A percentile compares a stretch with the other conserved stretches of the same genome.
phyloP scores from a whole-genome alignment of 202 grass and related monocot species.

The Schoenoplectus triqueter region DNA sequence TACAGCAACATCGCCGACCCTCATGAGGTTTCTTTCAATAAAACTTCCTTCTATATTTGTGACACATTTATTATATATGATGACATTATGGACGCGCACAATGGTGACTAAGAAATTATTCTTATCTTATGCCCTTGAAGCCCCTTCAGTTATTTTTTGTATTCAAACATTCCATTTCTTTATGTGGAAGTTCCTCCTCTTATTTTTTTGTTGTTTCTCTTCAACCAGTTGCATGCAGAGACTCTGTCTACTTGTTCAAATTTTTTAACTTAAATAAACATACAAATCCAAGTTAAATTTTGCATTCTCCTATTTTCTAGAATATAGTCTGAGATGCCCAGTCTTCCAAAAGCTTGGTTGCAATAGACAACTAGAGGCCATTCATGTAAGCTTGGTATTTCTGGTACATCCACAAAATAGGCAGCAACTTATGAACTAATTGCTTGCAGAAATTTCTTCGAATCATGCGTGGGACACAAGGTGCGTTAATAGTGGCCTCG shows the following conservation, averaged over 20 bases:
- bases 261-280: neutral
- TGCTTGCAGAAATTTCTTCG: slow-evolving; percentile 66
- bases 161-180: neutral
- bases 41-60: neutral
- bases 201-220: neutral
- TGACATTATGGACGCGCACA: neutral
- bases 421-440: slow-evolving; percentile 26
- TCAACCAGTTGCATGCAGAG: neutral
- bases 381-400: neutral
- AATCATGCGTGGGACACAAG: slow-evolving; percentile 88
- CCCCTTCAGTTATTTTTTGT: neutral
- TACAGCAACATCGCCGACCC: slow-evolving; percentile 69
- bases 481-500: slow-evolving; percentile 90
- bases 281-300: slow-evolving; percentile 1
- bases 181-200: no score
- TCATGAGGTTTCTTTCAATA: slow-evolving; percentile 54
- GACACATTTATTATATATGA: neutral
- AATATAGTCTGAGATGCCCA: neutral
- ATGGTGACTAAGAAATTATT: no score
- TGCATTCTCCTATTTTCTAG: neutral
- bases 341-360: neutral
- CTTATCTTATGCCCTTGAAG: slow-evolving; percentile 16
- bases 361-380: neutral
- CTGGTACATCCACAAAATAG: slow-evolving; percentile 7
- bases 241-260: neutral